A percentile compares a stretch with the other conserved stretches of the same genome.
phyloP scores from a whole-genome alignment of 2,329 filamentous ascomycete species.

The Fusarium floridanum region DNA sequence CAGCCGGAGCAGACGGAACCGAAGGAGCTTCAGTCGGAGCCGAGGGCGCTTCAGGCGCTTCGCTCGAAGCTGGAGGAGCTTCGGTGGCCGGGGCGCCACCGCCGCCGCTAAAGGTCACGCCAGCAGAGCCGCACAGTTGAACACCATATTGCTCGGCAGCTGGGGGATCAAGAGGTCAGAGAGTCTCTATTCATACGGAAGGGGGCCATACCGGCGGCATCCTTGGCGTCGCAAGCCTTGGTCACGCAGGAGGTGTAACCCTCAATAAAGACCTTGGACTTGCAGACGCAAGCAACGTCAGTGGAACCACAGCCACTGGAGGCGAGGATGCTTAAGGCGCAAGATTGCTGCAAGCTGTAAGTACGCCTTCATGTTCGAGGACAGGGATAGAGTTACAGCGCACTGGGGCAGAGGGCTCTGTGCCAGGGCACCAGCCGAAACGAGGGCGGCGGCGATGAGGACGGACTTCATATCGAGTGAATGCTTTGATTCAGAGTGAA shows the following conservation, averaged over 20 bases:
- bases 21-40: background rate
- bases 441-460: constrained; percentile 3
- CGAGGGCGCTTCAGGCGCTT: background rate
- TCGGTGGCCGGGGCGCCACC: background rate
- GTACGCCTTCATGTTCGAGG: background rate
- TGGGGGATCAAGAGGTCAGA: background rate
- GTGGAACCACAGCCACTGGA: constrained; percentile 12
- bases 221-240: background rate
- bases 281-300: constrained; percentile 24
- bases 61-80: background rate
- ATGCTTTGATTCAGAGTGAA: background rate
- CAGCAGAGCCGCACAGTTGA: constrained; percentile 10
- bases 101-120: background rate
- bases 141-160: background rate
- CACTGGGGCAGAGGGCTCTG: constrained; percentile 11
- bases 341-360: constrained; percentile 17
- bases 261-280: background rate
- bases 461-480: constrained; percentile 20
- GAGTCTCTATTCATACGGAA: background rate
- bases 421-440: constrained; percentile 10
- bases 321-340: constrained; percentile 8
- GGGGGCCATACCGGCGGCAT: constrained; percentile 13
- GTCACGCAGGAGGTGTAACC: background rate
- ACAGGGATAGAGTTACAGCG: constrained; percentile 4
- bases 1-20: background rate